Conservation (phyloP, 2,329 filamentous ascomycete species). For the Leptographium lundbergii region DNA sequence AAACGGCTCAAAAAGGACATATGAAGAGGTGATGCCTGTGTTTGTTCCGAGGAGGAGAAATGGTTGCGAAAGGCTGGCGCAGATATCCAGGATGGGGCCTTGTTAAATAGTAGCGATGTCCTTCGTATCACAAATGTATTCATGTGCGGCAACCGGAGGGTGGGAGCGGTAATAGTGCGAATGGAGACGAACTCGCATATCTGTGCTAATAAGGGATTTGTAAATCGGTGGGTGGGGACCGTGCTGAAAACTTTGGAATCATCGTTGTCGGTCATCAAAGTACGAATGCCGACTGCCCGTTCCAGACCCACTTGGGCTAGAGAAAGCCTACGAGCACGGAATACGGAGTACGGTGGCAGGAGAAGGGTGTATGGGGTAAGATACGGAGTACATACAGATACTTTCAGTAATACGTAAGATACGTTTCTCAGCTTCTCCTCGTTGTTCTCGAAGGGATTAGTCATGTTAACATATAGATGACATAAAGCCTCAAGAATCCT, state of each 20-base stretch:
- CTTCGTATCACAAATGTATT: not conserved
- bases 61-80: constrained; percentile 1
- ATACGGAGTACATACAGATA: too few relatives aligned
- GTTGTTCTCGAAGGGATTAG: too few relatives aligned
- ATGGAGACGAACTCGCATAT: not conserved
- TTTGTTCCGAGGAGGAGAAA: constrained; percentile 9
- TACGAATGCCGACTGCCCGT: not conserved
- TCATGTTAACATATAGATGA: too few relatives aligned
- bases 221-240: not conserved
- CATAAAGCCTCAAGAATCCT: not conserved
- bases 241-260: not conserved
- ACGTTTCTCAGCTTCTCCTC: too few relatives aligned
- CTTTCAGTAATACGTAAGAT: too few relatives aligned
- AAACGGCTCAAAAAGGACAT: constrained; percentile 62
- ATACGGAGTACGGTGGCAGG: too few relatives aligned
- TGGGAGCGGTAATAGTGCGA: not conserved
- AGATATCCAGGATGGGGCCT: not conserved
- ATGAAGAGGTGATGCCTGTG: constrained; percentile 11
- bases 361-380: too few relatives aligned
- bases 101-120: not conserved
- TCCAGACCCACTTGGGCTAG: not conserved
- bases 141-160: not conserved
- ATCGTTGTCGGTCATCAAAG: not conserved
- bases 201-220: not conserved
- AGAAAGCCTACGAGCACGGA: not conserved